Evolutionary conservation across 306 rosid genomes (phyloP), one percentile per base, ranked within the genome.

Genomic region (Cicer arietinum): DNA sequence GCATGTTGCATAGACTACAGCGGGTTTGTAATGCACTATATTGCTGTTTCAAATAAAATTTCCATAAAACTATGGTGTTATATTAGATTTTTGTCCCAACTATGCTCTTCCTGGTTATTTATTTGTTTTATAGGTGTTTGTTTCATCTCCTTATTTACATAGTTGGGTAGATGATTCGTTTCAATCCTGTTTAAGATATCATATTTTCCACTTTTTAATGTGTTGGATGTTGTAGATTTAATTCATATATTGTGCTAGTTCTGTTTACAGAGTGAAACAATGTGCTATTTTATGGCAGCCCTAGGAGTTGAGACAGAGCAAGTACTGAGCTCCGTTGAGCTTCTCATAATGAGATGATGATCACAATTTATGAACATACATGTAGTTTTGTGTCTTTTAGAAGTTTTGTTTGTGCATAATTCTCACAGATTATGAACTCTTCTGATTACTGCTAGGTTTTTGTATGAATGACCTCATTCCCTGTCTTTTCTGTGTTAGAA

Each of bases 11-110:
- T 75, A 20, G 54, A 54, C 64, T 79, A 39, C 20, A 48, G 64
- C 64, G 48, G 69, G 42, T 41, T 59, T 72, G 70, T 74, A 25
- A 17, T 74, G 71, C 11, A 57, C 46, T 44, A 71, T 40, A 35
- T 6, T 57, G 17, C 14, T 68, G 52, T 46, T 57, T 77, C 59
- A 8, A 84, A 80, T 80, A 80, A 81, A 80, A 54, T n/a, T 80
- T 84, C 61, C 53, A 13, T 67, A 50, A 14, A 7, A 72, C 53
- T 47, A 54, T 73, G 71, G 73, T 54, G 44, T 37, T 42, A 7
- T 16, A 1, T 41, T 10, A 12, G 1, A 7, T 18, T 30, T 20
- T 43, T 51, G 9, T 52, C 22, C 6, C 69, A 42, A 42, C 11
- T 30, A 30, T 43, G 16, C 67, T 6, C 54, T 61, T 76, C 16